Evolutionary conservation across 495 filamentous ascomycete species (phyloP), one percentile per base, ranked within the genome.

Genomic region (Penicillium fimorum): DNA sequence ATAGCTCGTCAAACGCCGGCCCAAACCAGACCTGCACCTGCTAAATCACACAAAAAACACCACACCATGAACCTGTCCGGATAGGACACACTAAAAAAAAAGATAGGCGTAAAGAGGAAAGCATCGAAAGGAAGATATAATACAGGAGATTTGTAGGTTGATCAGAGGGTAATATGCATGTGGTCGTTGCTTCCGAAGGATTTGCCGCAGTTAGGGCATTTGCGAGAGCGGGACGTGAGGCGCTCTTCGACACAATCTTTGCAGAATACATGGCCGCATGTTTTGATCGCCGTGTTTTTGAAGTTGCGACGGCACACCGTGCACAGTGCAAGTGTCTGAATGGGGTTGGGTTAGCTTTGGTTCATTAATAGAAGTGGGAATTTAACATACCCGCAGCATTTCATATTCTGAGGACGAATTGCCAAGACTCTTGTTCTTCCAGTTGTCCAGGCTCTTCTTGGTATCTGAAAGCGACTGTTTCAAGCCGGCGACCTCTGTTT

Each of bases 191-290:
- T 85, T 57, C 93, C 92, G 65, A 98, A 98, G 2, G 91, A 84
- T 70, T 86, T 86, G 68, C 86, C 88, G 77, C 94, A 98, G 63
- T 87, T 92, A 5, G 94, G 94, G 65, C 94, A 98, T 72, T 97
- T 97, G 55, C 94, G 84, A 68, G 90, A 92, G 33, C 94, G 89
- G 56, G 92, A 94, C 9, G 81, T 78, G 49, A 96, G 84, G 48
- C 92, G 86, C 64, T 92, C 87, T 50, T 96, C 90, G 25, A 96
- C 87, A 66, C 94, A 98, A 25, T 84, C 82, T 62, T 82, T 84
- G 82, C 94, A 98, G 71, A 97, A 96, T 20, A 96, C 85, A 72
- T 98, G 94, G n/a, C 94, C 94, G 70, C 94, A 98, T 13, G 87
- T 90, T 67, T 91, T 92, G 62, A 98, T 81, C 17, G 86, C 87